Conservation (phyloP, 2,329 filamentous ascomycete species). For the Pseudocercospora fuligena region DNA sequence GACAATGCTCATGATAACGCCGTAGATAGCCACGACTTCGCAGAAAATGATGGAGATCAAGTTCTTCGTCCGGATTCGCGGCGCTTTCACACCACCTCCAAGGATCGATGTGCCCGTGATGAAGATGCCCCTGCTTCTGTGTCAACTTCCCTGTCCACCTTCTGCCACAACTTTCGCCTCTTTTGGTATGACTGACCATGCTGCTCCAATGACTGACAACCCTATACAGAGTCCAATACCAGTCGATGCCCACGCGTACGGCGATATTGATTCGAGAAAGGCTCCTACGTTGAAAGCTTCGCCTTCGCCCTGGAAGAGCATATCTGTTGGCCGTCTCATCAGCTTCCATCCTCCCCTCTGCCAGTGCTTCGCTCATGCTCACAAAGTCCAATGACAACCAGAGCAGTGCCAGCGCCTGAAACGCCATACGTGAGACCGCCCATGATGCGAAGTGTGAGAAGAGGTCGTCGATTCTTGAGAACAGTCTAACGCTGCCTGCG, state of each 20-base stretch:
- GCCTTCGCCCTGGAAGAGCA: conserved; percentile 97
- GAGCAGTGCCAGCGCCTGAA: conserved; percentile 42
- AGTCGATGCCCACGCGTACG: conserved; percentile 88
- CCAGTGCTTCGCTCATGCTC: conserved; percentile 25
- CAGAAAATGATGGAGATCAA: conserved; percentile 99
- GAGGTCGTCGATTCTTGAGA: conserved; percentile 17
- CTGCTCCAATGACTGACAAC: conserved; percentile 92
- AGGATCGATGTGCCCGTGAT: conserved; percentile 97
- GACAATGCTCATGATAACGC: conserved; percentile 99
- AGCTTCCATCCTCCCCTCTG: conserved; percentile 28
- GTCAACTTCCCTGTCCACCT: conserved; percentile 14
- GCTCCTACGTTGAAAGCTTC: conserved; percentile 96
- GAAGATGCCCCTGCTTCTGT: conserved; percentile 83
- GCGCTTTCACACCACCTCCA: conserved; percentile 93
- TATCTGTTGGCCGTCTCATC: conserved; percentile 65
- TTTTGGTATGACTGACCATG: conserved; percentile 67
- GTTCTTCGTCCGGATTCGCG: conserved; percentile 98
- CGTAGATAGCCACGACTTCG: conserved; percentile 99
- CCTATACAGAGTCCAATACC: conserved; percentile 96
- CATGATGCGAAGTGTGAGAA: conserved; percentile 30
- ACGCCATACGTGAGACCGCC: conserved; percentile 43
- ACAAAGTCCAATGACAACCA: conserved; percentile 46
- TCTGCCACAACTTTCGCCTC: conserved; percentile 11
- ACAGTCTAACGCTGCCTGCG: conserved; percentile 12
- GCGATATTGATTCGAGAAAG: conserved; percentile 92